These are phyloP conservation scores for Cyberlindnera subsufficiens DNA, from an alignment of 805 yeast genomes.

Conservation along the genomic window DNA sequence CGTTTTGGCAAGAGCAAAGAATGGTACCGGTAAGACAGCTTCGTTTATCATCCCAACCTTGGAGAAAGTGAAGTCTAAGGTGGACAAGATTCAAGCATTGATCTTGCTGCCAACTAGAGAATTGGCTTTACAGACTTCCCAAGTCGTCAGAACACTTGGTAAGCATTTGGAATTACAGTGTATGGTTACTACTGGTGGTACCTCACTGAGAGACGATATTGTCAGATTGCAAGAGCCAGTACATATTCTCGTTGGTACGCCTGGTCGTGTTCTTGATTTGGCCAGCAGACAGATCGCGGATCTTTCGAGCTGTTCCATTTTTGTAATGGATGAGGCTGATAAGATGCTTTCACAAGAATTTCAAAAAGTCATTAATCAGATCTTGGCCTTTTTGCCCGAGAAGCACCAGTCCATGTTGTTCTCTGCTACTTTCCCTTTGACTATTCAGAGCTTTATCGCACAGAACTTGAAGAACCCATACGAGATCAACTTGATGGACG, in stretches of 20 bases:
- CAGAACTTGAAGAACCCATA: conserved; percentile 85
- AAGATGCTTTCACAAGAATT: conserved; percentile 92
- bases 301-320: conserved; percentile 76
- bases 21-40: conserved; percentile 98
- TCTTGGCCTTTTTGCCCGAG: conserved; percentile 72
- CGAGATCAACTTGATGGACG: conserved; percentile 97
- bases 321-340: conserved; percentile 98
- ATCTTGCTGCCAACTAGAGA: conserved; percentile 97
- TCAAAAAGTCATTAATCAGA: conserved; percentile 79
- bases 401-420: conserved; percentile 81
- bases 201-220: conserved; percentile 89
- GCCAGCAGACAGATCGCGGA: conserved; percentile 87
- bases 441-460: conserved; percentile 90
- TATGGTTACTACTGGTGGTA: conserved; percentile 99
- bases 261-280: conserved; percentile 93
- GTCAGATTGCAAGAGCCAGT: conserved; percentile 89
- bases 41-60: conserved; percentile 93
- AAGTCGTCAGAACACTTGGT: conserved; percentile 92
- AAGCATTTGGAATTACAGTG: conserved; percentile 88
- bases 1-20: conserved; percentile 94
- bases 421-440: conserved; percentile 93
- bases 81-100: conserved; percentile 82
- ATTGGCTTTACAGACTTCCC: conserved; percentile 94
- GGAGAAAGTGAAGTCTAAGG: conserved; percentile 81
- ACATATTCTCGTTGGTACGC: conserved; percentile 93